Conservation (phyloP, 257 asterid genomes). For the Mentha longifolia region DNA sequence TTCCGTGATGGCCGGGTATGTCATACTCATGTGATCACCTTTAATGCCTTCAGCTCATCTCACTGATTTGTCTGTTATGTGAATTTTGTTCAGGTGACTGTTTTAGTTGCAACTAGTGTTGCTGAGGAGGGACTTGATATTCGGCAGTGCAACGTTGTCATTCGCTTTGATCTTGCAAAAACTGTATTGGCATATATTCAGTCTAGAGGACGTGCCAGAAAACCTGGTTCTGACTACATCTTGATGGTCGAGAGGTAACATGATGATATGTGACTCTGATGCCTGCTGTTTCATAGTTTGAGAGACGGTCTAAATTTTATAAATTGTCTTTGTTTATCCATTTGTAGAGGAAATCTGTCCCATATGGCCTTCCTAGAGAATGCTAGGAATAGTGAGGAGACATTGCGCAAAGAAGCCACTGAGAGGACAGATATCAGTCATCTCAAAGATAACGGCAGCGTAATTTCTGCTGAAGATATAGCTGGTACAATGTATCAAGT, state of each 20-base stretch:
- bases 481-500: slow-evolving; percentile 80
- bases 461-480: slow-evolving; percentile 58
- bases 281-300: slow-evolving; percentile 22
- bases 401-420: slow-evolving; percentile 95
- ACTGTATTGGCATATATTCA: slow-evolving; percentile 98
- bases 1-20: slow-evolving; percentile 99
- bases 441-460: slow-evolving; percentile 64
- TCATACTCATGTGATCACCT: slow-evolving; percentile 30
- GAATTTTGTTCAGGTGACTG: slow-evolving; percentile 69
- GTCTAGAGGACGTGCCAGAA: slow-evolving; percentile 99
- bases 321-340: slow-evolving; percentile 28
- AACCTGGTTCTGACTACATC: slow-evolving; percentile 98
- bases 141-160: slow-evolving; percentile 98
- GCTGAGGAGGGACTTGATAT: slow-evolving; percentile 99
- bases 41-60: slow-evolving; percentile 21
- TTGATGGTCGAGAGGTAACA: slow-evolving; percentile 98
- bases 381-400: slow-evolving; percentile 97
- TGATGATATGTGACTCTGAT: slow-evolving; percentile 29
- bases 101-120: slow-evolving; percentile 98
- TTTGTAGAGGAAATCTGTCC: slow-evolving; percentile 82
- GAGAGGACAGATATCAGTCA: slow-evolving; percentile 99
- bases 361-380: slow-evolving; percentile 89
- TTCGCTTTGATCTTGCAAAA: slow-evolving; percentile 99
- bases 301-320: slow-evolving; percentile 23
- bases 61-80: slow-evolving; percentile 29